phyloP scores from a whole-genome alignment of 2,329 filamentous ascomycete species.

The Esteya vermicola region DNA sequence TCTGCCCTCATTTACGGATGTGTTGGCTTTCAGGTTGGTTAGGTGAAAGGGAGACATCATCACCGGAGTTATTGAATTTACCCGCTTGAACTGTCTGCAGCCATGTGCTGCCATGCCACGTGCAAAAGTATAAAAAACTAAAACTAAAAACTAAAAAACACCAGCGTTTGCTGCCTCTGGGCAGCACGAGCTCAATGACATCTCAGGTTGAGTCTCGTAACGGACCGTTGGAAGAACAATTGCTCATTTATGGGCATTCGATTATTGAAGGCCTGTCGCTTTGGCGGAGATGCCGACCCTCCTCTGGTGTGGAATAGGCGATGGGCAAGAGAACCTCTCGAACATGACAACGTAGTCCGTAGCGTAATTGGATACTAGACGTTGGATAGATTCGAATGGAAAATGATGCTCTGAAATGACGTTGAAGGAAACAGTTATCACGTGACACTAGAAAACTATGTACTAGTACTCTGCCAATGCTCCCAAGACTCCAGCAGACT shows the following conservation, averaged over 20 bases:
- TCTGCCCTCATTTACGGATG: not conserved
- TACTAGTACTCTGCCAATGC: too few species aligned
- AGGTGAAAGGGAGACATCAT: slow-evolving; percentile 1
- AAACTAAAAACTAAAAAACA: not conserved
- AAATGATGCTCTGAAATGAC: too few species aligned
- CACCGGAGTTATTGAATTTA: not conserved
- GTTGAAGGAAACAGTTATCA: too few species aligned
- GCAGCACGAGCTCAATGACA: slow-evolving; percentile 56
- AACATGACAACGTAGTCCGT: slow-evolving; percentile 9
- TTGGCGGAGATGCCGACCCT: slow-evolving; percentile 16
- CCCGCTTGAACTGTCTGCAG: not conserved
- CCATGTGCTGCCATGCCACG: not conserved
- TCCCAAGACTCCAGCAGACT: not conserved
- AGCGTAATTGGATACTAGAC: not conserved
- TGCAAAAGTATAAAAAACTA: not conserved
- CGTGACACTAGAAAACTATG: not conserved
- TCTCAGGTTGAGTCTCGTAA: slow-evolving; percentile 59
- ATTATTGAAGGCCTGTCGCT: slow-evolving; percentile 23
- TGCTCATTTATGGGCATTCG: slow-evolving; percentile 15
- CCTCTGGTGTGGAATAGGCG: slow-evolving; percentile 20
- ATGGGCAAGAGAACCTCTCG: slow-evolving; percentile 27
- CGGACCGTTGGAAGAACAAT: slow-evolving; percentile 65
- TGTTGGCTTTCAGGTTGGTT: not conserved
- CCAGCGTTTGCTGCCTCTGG: slow-evolving; percentile 66
- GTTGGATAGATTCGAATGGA: too few species aligned